Evolutionary conservation across 108 stramenopile genomes (phyloP).

Genomic region (Nannochloropsis oceanica): DNA sequence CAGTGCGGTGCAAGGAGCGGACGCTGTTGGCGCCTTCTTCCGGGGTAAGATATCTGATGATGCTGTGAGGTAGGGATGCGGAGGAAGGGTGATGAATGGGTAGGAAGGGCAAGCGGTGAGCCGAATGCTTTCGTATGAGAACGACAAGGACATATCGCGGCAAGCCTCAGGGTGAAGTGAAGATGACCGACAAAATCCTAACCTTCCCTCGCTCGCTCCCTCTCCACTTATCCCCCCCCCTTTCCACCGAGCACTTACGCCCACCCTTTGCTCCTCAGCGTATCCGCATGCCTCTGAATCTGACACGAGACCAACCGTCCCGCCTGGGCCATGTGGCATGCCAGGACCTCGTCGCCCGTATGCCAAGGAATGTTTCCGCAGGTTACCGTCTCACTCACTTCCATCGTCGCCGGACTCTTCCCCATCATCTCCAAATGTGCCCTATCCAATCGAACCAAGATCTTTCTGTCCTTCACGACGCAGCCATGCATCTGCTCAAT

Average conservation of each 20-base stretch:
- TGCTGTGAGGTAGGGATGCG: neutral
- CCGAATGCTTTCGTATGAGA: neutral
- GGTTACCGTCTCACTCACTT: neutral
- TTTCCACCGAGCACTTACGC: constrained; percentile 21
- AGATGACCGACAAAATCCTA: no score
- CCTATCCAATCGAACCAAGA: neutral
- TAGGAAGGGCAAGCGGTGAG: neutral
- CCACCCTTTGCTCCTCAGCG: constrained; percentile 37
- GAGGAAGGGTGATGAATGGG: neutral
- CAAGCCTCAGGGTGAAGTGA: no score
- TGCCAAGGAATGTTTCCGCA: constrained; percentile 34
- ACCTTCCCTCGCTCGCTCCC: neutral
- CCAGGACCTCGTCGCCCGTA: constrained; percentile 31
- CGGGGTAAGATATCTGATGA: neutral
- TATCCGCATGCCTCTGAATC: constrained; percentile 40
- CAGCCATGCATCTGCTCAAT: neutral
- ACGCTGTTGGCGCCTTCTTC: neutral
- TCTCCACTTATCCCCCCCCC: neutral
- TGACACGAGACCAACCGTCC: constrained; percentile 28
- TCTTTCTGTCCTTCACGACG: neutral
- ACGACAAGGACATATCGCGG: no score
- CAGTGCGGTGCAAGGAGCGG: neutral
- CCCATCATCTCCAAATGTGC: neutral
- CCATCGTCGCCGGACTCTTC: neutral
- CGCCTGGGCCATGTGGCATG: constrained; percentile 18